Evolutionary conservation across 352 stramenopile genomes (phyloP).

Genomic region (Globisporangium recalcitrans): DNA sequence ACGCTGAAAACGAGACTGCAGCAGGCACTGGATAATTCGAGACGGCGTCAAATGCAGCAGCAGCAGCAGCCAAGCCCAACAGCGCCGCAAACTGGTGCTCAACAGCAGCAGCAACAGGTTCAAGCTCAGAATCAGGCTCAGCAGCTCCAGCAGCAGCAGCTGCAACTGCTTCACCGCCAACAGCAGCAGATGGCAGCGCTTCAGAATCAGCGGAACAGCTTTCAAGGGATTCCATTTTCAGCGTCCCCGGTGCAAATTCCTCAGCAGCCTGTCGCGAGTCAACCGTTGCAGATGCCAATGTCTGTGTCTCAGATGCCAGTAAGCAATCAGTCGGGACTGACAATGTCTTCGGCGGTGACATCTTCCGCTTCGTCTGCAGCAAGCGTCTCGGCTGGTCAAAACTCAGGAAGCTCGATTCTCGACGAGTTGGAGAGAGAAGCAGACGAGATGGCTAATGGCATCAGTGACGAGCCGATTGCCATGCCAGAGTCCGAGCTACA

Average conservation of each 20-base stretch:
- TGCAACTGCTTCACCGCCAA: constrained; percentile 50
- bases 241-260: constrained; percentile 26
- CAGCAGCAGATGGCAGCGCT: constrained; percentile 75
- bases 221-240: constrained; percentile 59
- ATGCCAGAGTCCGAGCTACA: constrained; percentile 83
- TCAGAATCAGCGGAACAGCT: constrained; percentile 54
- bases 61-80: constrained; percentile 27
- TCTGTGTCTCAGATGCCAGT: constrained; percentile 37
- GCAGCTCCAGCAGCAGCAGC: constrained; percentile 49
- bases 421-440: constrained; percentile 82
- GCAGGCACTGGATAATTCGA: constrained; percentile 80
- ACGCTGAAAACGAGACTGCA: constrained; percentile 80
- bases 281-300: constrained; percentile 57
- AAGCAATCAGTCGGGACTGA: constrained; percentile 10
- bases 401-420: constrained; percentile 66
- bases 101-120: constrained; percentile 27
- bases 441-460: constrained; percentile 81
- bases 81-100: constrained; percentile 14
- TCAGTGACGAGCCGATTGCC: constrained; percentile 73
- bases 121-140: constrained; percentile 29
- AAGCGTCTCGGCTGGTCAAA: constrained; percentile 18
- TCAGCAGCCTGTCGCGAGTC: constrained; percentile 28
- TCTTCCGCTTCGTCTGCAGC: constrained; percentile 15
- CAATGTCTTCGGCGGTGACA: constrained; percentile 19
- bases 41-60: constrained; percentile 64